Percentiles rank a stretch among this genome's conserved stretches.
phyloP scores from a whole-genome alignment of 768 basidiomycete genomes.

The Lepiota venenata region DNA sequence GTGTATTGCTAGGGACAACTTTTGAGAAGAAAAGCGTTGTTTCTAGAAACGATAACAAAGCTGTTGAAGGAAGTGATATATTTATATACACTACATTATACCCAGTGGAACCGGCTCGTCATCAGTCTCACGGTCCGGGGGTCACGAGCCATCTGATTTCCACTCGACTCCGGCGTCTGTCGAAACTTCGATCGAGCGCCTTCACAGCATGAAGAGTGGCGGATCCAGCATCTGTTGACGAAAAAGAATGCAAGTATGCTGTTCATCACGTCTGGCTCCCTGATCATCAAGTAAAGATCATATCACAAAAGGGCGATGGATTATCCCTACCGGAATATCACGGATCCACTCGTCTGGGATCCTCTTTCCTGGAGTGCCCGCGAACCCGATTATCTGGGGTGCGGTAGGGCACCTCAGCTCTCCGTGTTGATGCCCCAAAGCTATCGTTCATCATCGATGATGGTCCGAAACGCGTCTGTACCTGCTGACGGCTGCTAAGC shows the following conservation, averaged over 20 bases:
- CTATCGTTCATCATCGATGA: background rate
- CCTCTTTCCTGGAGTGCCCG: background rate
- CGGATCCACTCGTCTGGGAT: background rate
- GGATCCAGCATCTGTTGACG: too few relatives aligned
- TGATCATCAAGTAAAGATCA: background rate
- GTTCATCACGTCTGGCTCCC: too few relatives aligned
- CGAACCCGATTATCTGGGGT: background rate
- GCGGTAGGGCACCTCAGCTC: background rate
- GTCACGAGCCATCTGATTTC: too few relatives aligned
- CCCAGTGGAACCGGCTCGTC: too few relatives aligned
- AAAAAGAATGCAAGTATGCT: too few relatives aligned
- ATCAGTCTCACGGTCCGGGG: too few relatives aligned
- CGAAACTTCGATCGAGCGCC: too few relatives aligned
- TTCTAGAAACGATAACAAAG: too few relatives aligned
- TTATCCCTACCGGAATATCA: background rate
- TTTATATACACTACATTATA: too few relatives aligned
- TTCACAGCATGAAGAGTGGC: too few relatives aligned
- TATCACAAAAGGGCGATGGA: conserved; percentile 5
- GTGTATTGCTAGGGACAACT: background rate
- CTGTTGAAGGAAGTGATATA: background rate
- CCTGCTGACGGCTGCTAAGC: background rate
- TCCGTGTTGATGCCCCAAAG: background rate
- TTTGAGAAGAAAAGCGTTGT: background rate
- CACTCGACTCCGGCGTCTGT: too few relatives aligned
- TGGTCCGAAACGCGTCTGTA: background rate